These are phyloP conservation scores for Macadamia tetraphylla DNA, from an alignment of 164 flowering plant genomes.

Conservation along the genomic window DNA sequence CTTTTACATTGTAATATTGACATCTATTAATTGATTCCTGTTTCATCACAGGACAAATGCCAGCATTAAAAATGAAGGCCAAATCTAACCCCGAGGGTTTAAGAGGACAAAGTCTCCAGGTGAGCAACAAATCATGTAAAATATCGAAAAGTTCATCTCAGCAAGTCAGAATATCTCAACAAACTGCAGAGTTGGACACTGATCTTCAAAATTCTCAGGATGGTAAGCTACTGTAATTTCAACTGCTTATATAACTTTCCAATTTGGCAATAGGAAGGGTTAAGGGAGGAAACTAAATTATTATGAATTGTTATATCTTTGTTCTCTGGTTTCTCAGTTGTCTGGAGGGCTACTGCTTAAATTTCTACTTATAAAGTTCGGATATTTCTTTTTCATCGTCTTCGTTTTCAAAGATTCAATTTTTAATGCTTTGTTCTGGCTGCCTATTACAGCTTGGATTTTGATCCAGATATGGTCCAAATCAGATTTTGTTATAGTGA, in stretches of 20 bases:
- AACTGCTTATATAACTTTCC: neutral
- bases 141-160: constrained; percentile 26
- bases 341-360: neutral
- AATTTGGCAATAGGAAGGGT: neutral
- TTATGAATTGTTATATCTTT: neutral
- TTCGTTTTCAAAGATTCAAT: neutral
- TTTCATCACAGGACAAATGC: too few relatives aligned
- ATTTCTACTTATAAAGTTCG: too few relatives aligned
- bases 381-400: neutral
- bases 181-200: constrained; percentile 14
- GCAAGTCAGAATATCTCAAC: constrained; percentile 20
- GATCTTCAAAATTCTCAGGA: constrained; percentile 10
- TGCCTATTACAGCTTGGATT: too few relatives aligned
- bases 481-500: too few relatives aligned
- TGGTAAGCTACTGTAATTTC: constrained; percentile 15
- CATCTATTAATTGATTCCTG: too few relatives aligned
- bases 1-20: too few relatives aligned
- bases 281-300: neutral
- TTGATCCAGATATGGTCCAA: too few relatives aligned
- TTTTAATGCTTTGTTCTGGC: neutral
- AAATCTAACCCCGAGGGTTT: constrained; percentile 13
- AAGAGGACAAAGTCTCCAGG: constrained; percentile 21
- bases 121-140: constrained; percentile 23
- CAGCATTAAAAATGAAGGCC: constrained; percentile 28
- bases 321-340: neutral